Evolutionary conservation across 2,329 filamentous ascomycete genomes (phyloP), one percentile per base, ranked within the genome.

Genomic region (Fusarium sp.): DNA sequence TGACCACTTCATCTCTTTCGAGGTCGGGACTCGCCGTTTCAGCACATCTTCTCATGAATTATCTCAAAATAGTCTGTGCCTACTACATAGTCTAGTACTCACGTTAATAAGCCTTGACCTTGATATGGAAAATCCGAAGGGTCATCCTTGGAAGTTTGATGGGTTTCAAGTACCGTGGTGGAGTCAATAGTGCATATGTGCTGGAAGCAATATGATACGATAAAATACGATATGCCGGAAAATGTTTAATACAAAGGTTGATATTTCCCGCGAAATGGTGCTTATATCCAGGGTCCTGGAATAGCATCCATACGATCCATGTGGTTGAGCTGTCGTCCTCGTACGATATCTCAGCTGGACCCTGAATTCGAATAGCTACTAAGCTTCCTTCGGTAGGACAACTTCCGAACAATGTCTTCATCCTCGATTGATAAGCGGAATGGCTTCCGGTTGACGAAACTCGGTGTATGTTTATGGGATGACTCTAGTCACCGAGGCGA

Each of bases 1-100:
- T 69, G 66, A 18, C 48, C 55, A 66, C 66, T 41, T 41, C 25
- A 37, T 59, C 42, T 55, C 48, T 31, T 41, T 62, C 23, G n/a
- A 29, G 23, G 23, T 43, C 66, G 56, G 61, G 42, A 36, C 39
- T 40, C 52, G 49, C 65, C 66, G 65, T 35, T 31, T 33, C 48
- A 18, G 53, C 35, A 11, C 25, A 39, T 29, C 35, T 21, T 43
- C 29, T 15, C 14, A 23, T 29, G 11, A 25, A 39, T n/a, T 15
- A 29, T n/a, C 15, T 20, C 5, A 25, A 25, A 10, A n/a, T 25
- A 31, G 2, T 27, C 13, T 33, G 8, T 21, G 21, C 6, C 29
- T 21, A 25, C n/a, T n/a, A n/a, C n/a, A n/a, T n/a, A n/a, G n/a
- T n/a, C n/a, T n/a, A n/a, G n/a, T n/a, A n/a, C n/a, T 35, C 37